These are phyloP conservation scores for Lecanosticta acicola DNA, from an alignment of 2,329 filamentous ascomycete genomes.

Conservation along the genomic window DNA sequence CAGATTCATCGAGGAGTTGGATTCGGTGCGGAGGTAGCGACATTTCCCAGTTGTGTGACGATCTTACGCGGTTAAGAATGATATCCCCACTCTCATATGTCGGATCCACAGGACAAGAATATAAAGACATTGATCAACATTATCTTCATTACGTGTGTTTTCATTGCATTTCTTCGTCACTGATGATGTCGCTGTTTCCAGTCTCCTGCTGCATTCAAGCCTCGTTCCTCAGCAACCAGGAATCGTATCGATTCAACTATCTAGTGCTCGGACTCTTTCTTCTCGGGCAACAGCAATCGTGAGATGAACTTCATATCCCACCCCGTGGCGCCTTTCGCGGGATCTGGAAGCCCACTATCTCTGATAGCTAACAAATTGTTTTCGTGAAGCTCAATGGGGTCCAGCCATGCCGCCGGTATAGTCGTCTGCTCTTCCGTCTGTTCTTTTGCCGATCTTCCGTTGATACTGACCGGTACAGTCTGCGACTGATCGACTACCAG, in stretches of 20 bases:
- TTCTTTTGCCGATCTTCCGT: background rate
- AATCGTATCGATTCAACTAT: no score
- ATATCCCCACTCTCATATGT: constrained; percentile 21
- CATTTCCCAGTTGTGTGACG: background rate
- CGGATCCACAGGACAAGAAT: constrained; percentile 1
- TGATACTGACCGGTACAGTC: no score
- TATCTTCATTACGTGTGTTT: no score
- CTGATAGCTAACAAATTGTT: constrained; percentile 11
- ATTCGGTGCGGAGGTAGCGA: constrained; percentile 34
- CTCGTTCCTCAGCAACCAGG: no score
- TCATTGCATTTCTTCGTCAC: no score
- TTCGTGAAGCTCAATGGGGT: constrained; percentile 13
- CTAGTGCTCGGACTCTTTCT: no score
- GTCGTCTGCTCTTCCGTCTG: constrained; percentile 13
- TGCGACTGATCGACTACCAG: constrained; percentile 3
- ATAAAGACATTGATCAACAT: background rate
- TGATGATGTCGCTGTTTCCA: no score
- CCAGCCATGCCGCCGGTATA: constrained; percentile 19
- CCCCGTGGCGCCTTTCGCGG: constrained; percentile 1
- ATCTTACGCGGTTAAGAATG: constrained; percentile 17
- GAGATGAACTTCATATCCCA: constrained; percentile 25
- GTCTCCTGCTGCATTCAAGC: no score
- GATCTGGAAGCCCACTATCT: constrained; percentile 9
- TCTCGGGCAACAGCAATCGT: constrained; percentile 18
- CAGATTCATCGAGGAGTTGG: constrained; percentile 60